These are phyloP conservation scores for Aphanomyces invadans DNA, from an alignment of 352 stramenopile genomes.

Conservation along the genomic window DNA sequence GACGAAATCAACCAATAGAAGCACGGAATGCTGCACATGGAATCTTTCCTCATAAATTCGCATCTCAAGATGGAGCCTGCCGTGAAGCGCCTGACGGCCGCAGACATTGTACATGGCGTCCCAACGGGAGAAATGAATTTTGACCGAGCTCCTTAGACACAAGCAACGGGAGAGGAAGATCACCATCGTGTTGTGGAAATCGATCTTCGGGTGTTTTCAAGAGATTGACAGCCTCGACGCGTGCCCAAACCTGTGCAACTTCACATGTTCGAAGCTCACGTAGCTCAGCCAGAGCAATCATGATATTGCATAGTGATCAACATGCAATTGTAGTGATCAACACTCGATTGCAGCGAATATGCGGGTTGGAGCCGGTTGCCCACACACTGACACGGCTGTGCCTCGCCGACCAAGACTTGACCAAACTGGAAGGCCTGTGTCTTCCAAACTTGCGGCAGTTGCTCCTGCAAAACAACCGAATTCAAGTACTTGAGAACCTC, in stretches of 20 bases:
- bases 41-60: background rate
- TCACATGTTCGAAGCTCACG: constrained; percentile 36
- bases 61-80: background rate
- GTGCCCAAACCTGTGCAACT: constrained; percentile 43
- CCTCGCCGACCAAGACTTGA: constrained; percentile 62
- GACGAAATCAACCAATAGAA: background rate
- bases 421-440: constrained; percentile 41
- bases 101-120: constrained; percentile 3
- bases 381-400: constrained; percentile 68
- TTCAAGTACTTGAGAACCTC: constrained; percentile 69
- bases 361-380: constrained; percentile 41
- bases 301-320: too few species aligned
- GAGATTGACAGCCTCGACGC: constrained; percentile 38
- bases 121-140: background rate
- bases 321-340: constrained; percentile 49
- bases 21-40: background rate
- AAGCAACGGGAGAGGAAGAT: constrained; percentile 48
- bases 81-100: background rate
- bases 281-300: background rate
- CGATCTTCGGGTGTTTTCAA: constrained; percentile 66
- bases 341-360: constrained; percentile 47
- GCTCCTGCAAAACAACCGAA: constrained; percentile 76
- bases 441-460: constrained; percentile 59
- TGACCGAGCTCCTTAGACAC: constrained; percentile 30
- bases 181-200: constrained; percentile 58